phyloP scores from a whole-genome alignment of 2,329 filamentous ascomycete species.

The Fusarium tupiense region DNA sequence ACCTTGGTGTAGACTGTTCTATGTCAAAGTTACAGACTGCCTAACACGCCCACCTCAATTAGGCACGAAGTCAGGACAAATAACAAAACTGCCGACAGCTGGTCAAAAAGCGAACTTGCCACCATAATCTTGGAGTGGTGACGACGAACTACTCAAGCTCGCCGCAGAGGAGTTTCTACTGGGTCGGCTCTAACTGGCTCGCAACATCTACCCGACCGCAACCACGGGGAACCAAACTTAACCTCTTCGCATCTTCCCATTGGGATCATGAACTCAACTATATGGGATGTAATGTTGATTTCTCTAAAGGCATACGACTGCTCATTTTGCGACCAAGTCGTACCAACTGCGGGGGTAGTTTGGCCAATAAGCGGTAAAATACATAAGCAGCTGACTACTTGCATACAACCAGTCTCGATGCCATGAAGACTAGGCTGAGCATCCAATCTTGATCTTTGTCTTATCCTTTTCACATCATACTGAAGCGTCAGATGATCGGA shows the following conservation, averaged over 20 bases:
- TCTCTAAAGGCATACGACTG: not conserved
- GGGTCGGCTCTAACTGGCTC: not conserved
- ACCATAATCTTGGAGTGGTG: not conserved
- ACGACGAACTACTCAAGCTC: not conserved
- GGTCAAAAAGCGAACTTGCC: accelerated
- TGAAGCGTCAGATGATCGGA: not conserved
- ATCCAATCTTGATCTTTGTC: not conserved
- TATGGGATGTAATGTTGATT: not conserved
- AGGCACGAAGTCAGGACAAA: not conserved
- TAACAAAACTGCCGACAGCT: not conserved
- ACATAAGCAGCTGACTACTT: not conserved
- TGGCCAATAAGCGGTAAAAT: not conserved
- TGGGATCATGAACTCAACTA: accelerated
- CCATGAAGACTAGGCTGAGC: not conserved
- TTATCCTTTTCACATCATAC: no score
- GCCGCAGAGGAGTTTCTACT: no score
- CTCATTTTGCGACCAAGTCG: not conserved
- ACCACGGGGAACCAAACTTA: accelerated
- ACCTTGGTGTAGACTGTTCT: not conserved
- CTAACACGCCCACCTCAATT: not conserved
- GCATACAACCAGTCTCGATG: not conserved
- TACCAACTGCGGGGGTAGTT: not conserved
- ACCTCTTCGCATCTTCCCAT: accelerated
- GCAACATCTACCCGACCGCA: not conserved
- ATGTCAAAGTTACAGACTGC: not conserved